These are phyloP conservation scores for Saccharomycopsis crataegensis DNA, from an alignment of 1,139 yeast species.

Conservation along the genomic window DNA sequence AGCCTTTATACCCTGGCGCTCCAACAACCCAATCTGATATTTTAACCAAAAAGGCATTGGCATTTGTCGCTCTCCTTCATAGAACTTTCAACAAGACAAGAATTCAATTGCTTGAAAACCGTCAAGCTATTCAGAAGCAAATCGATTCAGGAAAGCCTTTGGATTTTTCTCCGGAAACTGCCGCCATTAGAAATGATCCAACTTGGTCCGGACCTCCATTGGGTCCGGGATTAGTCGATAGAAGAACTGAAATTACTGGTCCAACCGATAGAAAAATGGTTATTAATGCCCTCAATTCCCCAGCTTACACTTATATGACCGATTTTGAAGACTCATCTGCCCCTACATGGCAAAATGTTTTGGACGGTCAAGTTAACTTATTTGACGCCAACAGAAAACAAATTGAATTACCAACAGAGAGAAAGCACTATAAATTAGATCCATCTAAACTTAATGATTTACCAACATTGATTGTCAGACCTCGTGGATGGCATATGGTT, in stretches of 20 bases:
- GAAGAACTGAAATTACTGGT: constrained; percentile 84
- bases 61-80: constrained; percentile 63
- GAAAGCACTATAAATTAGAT: constrained; percentile 42
- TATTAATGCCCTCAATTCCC: constrained; percentile 83
- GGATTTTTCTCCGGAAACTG: constrained; percentile 61
- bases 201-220: constrained; percentile 71
- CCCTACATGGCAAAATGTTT: constrained; percentile 89
- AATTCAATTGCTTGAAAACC: constrained; percentile 48
- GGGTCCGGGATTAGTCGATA: constrained; percentile 60
- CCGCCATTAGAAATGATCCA: constrained; percentile 57
- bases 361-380: constrained; percentile 85
- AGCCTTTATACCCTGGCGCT: constrained; percentile 52
- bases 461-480: constrained; percentile 76
- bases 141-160: constrained; percentile 53
- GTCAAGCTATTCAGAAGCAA: constrained; percentile 50
- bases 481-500: constrained; percentile 82
- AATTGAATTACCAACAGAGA: constrained; percentile 39
- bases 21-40: constrained; percentile 40
- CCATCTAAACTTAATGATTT: constrained; percentile 43
- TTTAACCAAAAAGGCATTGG: constrained; percentile 52
- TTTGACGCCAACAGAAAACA: constrained; percentile 78
- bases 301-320: constrained; percentile 88
- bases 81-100: constrained; percentile 60
- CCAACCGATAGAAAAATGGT: constrained; percentile 93
- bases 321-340: constrained; percentile 94